Base-by-base conservation (phyloP, 2,329 filamentous ascomycete species). In the Fusarium hainanense region DNA sequence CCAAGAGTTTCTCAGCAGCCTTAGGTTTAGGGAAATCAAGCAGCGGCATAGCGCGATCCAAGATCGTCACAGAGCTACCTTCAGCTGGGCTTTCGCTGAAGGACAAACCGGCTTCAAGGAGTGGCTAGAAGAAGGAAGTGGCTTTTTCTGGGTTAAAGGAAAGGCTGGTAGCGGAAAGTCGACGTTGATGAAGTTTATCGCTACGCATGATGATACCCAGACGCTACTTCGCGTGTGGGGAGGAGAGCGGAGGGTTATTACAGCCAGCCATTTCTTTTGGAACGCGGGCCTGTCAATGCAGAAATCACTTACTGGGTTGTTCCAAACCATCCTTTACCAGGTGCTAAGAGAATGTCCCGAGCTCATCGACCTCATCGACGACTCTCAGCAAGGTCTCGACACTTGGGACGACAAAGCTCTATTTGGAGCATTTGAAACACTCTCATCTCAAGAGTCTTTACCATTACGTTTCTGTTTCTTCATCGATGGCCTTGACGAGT, bases 161-260 rank as follows among this genome's bases (percentile, higher is more conserved):
- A 58, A 63, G 6, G 16, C 57, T 13, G 64, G 63, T 2, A 56
- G 63, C 4, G 64, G 64, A 1, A 67, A 67, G 18, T 67, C 57
- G 2, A 58, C 51, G 2, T 44, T 67, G 18, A 63, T 67, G 57
- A 67, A 67, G n/a, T 67, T 67, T n/a, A 42, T 63, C 7, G 18
- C 37, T 3, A 48, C 43, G 2, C 21, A 67, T 1, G 7, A 37
- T 1, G 3, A 50, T 28, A 63, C 63, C 1, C 4, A 9, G 10
- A 18, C 21, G 4, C 27, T 48, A 2, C 47, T 67, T 0, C 6
- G 28, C 3, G 7, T 23, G 23, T 67, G 63, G 57, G 46, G 57
- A 21, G 42, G 51, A 1, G 7, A 37, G 4, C 5, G 28, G 11
- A 37, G 51, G 5, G 20, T 32, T 3, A 7, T 67, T 3, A 14